These are phyloP conservation scores for Rubus parviflorus DNA, from an alignment of 306 rosid genomes.

Conservation along the genomic window DNA sequence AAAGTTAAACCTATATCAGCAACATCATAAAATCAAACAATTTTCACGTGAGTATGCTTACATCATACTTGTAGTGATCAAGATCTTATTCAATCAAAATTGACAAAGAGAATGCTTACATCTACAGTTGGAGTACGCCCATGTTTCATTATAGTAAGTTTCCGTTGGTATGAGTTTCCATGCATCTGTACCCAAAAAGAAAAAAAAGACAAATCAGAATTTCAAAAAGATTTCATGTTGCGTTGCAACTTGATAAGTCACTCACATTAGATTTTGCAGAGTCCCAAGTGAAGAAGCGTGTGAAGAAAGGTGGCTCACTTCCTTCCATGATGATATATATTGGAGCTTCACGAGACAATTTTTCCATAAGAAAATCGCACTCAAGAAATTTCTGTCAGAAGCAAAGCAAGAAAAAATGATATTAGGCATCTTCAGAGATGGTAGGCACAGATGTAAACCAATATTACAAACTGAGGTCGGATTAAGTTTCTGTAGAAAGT, in stretches of 20 bases:
- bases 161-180: slow-evolving; percentile 95
- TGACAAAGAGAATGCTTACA: slow-evolving; percentile 50
- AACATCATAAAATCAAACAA: background rate
- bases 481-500: background rate
- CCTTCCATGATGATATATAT: slow-evolving; percentile 81
- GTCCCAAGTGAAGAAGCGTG: slow-evolving; percentile 96
- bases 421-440: slow-evolving; percentile 26
- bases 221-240: slow-evolving; percentile 19
- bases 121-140: slow-evolving; percentile 62
- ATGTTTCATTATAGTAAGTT: slow-evolving; percentile 68
- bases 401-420: slow-evolving; percentile 7
- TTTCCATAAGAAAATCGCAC: slow-evolving; percentile 78
- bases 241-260: slow-evolving; percentile 13
- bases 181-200: slow-evolving; percentile 61
- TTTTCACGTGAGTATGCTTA: slow-evolving; percentile 9
- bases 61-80: too few relatives aligned
- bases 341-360: slow-evolving; percentile 70
- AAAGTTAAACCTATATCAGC: background rate
- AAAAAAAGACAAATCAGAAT: slow-evolving; percentile 29
- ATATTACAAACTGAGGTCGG: background rate
- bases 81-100: slow-evolving; percentile 20
- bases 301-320: slow-evolving; percentile 93
- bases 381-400: slow-evolving; percentile 80
- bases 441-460: slow-evolving; percentile 13
- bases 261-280: slow-evolving; percentile 81